phyloP scores from a whole-genome alignment of 371 early-diverging fungal genomes.

The Mucor plumbeus region DNA sequence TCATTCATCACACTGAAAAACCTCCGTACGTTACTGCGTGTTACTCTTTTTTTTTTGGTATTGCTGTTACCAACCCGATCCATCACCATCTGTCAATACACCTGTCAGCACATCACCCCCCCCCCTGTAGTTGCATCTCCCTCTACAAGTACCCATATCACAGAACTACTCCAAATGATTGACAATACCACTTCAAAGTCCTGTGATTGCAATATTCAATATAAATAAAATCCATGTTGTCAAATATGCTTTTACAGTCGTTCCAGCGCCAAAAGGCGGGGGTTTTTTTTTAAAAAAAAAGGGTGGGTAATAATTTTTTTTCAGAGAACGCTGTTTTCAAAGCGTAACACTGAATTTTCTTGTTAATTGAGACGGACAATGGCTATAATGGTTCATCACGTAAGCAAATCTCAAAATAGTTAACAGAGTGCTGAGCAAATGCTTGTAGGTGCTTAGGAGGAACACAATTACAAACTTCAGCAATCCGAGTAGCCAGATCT shows the following conservation, averaged over 20 bases:
- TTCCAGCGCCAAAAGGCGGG: too few relatives aligned
- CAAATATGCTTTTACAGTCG: slow-evolving; percentile 31
- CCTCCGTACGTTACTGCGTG: slow-evolving; percentile 8
- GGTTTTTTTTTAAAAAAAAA: too few relatives aligned
- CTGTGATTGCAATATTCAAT: slow-evolving; percentile 31
- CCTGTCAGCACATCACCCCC: slow-evolving; percentile 18
- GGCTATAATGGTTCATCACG: neutral
- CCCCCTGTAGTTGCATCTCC: slow-evolving; percentile 32
- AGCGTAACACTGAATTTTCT: too few relatives aligned
- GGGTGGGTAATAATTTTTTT: too few relatives aligned
- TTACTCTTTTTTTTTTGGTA: slow-evolving; percentile 5
- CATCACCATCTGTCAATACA: slow-evolving; percentile 22
- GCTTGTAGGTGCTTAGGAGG: slow-evolving; percentile 10
- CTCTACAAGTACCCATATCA: slow-evolving; percentile 34
- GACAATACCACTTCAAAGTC: slow-evolving; percentile 30
- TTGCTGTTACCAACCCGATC: slow-evolving; percentile 17
- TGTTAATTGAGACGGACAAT: neutral
- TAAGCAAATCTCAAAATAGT: slow-evolving; percentile 3
- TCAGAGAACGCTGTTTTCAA: too few relatives aligned
- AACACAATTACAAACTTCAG: slow-evolving; percentile 12
- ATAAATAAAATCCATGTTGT: slow-evolving; percentile 33
- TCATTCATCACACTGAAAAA: slow-evolving; percentile 18
- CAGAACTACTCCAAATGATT: slow-evolving; percentile 36
- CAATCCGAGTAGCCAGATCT: slow-evolving; percentile 2
- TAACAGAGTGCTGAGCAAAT: slow-evolving; percentile 10